These are phyloP conservation scores for Capsella rubella DNA, from an alignment of 441 rosid species.

Conservation along the genomic window DNA sequence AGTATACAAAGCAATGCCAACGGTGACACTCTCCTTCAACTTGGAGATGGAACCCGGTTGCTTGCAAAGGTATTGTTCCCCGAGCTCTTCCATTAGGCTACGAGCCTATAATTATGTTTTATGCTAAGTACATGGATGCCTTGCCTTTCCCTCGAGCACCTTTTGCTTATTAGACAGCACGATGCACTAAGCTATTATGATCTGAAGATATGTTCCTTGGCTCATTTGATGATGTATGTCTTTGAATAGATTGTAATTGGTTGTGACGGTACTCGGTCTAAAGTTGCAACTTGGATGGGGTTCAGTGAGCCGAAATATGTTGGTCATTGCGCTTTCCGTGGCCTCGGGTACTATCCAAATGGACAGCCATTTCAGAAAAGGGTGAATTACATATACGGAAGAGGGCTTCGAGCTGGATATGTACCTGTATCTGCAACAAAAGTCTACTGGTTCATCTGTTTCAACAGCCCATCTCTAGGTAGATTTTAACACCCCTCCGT, in stretches of 20 bases:
- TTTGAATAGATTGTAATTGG: conserved; percentile 79
- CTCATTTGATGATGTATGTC: conserved; percentile 17
- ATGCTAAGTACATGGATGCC: neutral
- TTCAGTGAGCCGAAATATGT: conserved; percentile 78
- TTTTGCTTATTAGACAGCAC: conserved; percentile 1
- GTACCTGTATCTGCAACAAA: conserved; percentile 81
- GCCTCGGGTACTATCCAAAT: conserved; percentile 67
- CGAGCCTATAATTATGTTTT: neutral
- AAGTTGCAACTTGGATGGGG: conserved; percentile 85
- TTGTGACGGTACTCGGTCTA: conserved; percentile 84
- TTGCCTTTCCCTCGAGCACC: neutral
- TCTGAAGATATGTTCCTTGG: neutral
- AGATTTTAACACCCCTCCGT: neutral
- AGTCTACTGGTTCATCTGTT: conserved; percentile 94
- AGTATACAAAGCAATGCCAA: conserved; percentile 53
- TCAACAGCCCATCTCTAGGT: conserved; percentile 86
- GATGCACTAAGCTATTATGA: conserved; percentile 14
- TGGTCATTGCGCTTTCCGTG: conserved; percentile 83
- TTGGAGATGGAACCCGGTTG: conserved; percentile 64
- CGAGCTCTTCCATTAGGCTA: neutral
- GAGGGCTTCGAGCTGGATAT: conserved; percentile 82
- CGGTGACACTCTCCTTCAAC: conserved; percentile 61
- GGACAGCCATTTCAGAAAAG: conserved; percentile 77
- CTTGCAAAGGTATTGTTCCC: conserved; percentile 63
- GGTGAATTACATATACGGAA: conserved; percentile 78